These are phyloP conservation scores for Daldinia childiae DNA, from an alignment of 495 filamentous ascomycete species.

Conservation along the genomic window DNA sequence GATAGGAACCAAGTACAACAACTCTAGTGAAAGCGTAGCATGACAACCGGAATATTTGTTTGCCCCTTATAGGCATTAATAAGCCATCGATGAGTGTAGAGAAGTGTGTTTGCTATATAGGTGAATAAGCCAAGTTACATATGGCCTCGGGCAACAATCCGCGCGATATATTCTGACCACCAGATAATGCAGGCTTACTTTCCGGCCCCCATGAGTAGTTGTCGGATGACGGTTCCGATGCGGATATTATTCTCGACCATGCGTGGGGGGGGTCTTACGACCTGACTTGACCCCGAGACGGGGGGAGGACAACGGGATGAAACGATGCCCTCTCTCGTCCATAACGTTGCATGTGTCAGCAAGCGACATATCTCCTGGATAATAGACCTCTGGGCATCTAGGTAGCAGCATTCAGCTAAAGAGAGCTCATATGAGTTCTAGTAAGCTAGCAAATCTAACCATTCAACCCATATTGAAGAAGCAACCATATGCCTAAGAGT, in stretches of 20 bases:
- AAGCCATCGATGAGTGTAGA: neutral
- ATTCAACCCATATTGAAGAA: neutral
- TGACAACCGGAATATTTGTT: neutral
- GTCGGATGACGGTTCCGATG: constrained; percentile 7
- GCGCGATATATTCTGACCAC: constrained; percentile 6
- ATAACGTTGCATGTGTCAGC: neutral
- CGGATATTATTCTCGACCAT: constrained; percentile 1
- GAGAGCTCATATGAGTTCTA: neutral
- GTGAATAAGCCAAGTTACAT: neutral
- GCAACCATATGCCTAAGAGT: too few relatives aligned
- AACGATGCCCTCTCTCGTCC: neutral
- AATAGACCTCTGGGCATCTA: neutral
- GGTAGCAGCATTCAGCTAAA: neutral
- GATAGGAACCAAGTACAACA: neutral
- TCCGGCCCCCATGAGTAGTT: neutral
- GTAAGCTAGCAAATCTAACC: neutral
- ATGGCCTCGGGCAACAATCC: neutral
- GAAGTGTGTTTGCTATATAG: neutral
- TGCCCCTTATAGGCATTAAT: neutral
- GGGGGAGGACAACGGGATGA: neutral
- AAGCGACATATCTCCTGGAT: neutral
- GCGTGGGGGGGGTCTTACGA: constrained; percentile 1
- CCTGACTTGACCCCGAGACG: neutral
- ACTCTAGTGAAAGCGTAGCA: neutral
- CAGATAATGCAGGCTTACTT: neutral